These are phyloP conservation scores for Globisporangium carolinianum DNA, from an alignment of 352 stramenopile genomes.

Conservation along the genomic window DNA sequence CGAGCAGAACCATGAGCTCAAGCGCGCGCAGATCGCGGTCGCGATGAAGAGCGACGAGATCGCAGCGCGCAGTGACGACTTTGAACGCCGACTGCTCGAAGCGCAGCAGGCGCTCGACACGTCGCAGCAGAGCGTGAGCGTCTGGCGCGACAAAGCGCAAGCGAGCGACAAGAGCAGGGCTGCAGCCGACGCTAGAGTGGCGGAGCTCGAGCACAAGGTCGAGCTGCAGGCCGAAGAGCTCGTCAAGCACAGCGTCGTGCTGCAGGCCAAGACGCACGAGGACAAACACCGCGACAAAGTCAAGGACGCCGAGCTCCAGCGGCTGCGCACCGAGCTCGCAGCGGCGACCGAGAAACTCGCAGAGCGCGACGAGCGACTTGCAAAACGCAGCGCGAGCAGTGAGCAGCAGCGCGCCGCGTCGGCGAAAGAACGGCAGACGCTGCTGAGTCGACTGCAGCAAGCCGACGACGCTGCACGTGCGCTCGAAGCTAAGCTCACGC, in stretches of 20 bases:
- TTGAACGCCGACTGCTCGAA: slow-evolving; percentile 20
- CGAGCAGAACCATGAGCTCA: slow-evolving; percentile 52
- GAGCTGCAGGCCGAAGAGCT: slow-evolving; percentile 41
- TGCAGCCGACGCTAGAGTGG: slow-evolving; percentile 21
- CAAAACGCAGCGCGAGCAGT: slow-evolving; percentile 14
- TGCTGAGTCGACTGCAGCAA: slow-evolving; percentile 31
- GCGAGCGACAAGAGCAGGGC: slow-evolving; percentile 26
- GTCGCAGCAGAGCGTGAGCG: slow-evolving; percentile 26
- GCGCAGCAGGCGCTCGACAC: slow-evolving; percentile 31
- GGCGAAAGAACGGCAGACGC: slow-evolving; percentile 28
- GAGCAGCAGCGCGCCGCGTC: slow-evolving; percentile 17
- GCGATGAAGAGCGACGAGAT: slow-evolving; percentile 41
- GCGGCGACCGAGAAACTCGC: slow-evolving; percentile 16
- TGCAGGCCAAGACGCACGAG: slow-evolving; percentile 46
- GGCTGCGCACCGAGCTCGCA: slow-evolving; percentile 23
- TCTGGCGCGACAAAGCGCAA: slow-evolving; percentile 56
- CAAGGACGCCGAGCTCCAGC: slow-evolving; percentile 41
- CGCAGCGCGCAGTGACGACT: slow-evolving; percentile 26
- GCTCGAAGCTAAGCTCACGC: slow-evolving; percentile 16
- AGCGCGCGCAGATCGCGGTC: slow-evolving; percentile 36
- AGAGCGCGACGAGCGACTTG: slow-evolving; percentile 15
- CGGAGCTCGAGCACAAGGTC: slow-evolving; percentile 42
- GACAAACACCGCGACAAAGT: slow-evolving; percentile 35
- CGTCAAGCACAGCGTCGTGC: slow-evolving; percentile 51
- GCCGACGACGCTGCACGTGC: slow-evolving; percentile 26